Conservation (phyloP, 306 rosid species). For the Glycyrrhiza uralensis region DNA sequence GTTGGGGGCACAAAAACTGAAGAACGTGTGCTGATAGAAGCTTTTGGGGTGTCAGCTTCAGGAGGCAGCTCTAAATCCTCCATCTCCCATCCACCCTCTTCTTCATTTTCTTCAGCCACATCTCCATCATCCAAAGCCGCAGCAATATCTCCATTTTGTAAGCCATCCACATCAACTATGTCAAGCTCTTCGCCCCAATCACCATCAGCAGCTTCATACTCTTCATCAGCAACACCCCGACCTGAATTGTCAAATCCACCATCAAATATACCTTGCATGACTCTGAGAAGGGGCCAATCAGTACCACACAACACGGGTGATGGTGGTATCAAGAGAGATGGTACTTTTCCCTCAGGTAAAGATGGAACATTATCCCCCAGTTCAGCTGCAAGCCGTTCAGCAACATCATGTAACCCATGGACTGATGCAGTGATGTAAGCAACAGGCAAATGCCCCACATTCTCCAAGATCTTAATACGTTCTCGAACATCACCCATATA, state of each 20-base stretch:
- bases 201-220: conserved; percentile 62
- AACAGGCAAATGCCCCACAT: conserved; percentile 77
- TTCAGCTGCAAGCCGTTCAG: conserved; percentile 71
- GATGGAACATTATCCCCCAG: conserved; percentile 72
- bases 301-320: conserved; percentile 65
- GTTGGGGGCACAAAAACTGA: conserved; percentile 71
- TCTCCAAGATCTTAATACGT: conserved; percentile 79
- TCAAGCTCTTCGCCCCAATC: conserved; percentile 78
- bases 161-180: conserved; percentile 60
- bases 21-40: conserved; percentile 47
- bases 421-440: conserved; percentile 70
- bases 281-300: conserved; percentile 91
- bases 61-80: conserved; percentile 86
- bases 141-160: conserved; percentile 59
- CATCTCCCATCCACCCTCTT: conserved; percentile 84
- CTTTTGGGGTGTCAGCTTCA: conserved; percentile 71
- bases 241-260: conserved; percentile 59
- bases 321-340: conserved; percentile 69
- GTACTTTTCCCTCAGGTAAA: conserved; percentile 60
- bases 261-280: conserved; percentile 71
- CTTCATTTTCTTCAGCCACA: conserved; percentile 61
- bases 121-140: conserved; percentile 57
- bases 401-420: conserved; percentile 75
- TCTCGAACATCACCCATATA: conserved; percentile 73
- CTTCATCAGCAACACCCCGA: conserved; percentile 49